These are phyloP conservation scores for Ordospora colligata DNA, from an alignment of 371 early-diverging fungal genomes.

Conservation along the genomic window DNA sequence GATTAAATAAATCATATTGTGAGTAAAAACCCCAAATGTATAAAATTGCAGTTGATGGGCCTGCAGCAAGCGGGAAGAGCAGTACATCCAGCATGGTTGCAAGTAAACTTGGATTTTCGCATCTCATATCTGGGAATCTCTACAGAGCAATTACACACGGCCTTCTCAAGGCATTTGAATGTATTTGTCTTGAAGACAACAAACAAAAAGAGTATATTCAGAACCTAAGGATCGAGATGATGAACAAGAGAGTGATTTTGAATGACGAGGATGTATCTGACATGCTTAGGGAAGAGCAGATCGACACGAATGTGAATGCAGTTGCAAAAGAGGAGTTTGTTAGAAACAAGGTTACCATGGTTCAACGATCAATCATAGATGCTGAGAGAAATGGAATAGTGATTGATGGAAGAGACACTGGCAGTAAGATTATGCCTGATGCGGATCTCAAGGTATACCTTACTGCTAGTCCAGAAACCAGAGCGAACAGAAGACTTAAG, in stretches of 20 bases:
- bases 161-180: conserved; percentile 15
- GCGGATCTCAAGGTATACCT: conserved; percentile 79
- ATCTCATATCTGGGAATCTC: conserved; percentile 68
- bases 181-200: background rate
- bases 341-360: conserved; percentile 64
- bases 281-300: conserved; percentile 64
- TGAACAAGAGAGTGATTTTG: conserved; percentile 61
- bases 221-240: background rate
- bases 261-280: conserved; percentile 66
- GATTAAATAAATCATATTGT: too few relatives aligned
- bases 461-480: conserved; percentile 66
- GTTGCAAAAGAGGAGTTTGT: conserved; percentile 67
- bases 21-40: background rate
- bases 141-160: conserved; percentile 62
- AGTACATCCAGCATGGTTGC: conserved; percentile 69
- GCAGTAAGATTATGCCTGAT: conserved; percentile 72
- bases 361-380: conserved; percentile 64
- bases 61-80: conserved; percentile 81
- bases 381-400: conserved; percentile 65
- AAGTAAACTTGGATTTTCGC: conserved; percentile 66
- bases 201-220: conserved; percentile 16
- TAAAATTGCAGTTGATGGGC: conserved; percentile 79
- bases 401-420: conserved; percentile 86
- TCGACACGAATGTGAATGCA: conserved; percentile 65
- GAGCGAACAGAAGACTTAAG: conserved; percentile 69